These are phyloP conservation scores for Ogataea zsoltii DNA, from an alignment of 805 yeast species.

Conservation along the genomic window DNA sequence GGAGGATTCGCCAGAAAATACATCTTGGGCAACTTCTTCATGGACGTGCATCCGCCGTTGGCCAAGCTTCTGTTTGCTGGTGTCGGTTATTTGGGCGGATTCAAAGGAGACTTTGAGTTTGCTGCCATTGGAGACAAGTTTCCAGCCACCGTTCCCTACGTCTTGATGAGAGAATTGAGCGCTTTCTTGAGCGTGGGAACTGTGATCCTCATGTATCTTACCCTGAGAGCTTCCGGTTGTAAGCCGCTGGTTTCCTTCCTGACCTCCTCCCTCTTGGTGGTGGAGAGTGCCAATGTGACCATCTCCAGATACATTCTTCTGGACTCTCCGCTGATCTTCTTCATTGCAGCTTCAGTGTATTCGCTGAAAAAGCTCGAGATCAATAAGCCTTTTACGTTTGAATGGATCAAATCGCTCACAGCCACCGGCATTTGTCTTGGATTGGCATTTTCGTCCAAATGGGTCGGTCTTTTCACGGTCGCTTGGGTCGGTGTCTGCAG, in stretches of 20 bases:
- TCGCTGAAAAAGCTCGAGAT: slow-evolving; percentile 66
- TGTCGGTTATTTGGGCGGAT: slow-evolving; percentile 66
- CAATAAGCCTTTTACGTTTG: slow-evolving; percentile 56
- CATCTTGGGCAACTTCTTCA: slow-evolving; percentile 67
- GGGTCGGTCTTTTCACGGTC: slow-evolving; percentile 83
- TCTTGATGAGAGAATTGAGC: slow-evolving; percentile 67
- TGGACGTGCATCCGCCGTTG: slow-evolving; percentile 89
- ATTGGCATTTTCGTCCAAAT: slow-evolving; percentile 70
- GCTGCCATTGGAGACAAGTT: slow-evolving; percentile 62
- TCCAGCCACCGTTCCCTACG: slow-evolving; percentile 64
- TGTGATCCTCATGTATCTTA: slow-evolving; percentile 61
- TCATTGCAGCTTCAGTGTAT: slow-evolving; percentile 71
- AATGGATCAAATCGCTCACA: slow-evolving; percentile 60
- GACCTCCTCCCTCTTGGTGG: slow-evolving; percentile 54
- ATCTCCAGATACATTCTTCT: slow-evolving; percentile 73
- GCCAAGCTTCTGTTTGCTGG: slow-evolving; percentile 81
- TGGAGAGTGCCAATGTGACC: slow-evolving; percentile 71
- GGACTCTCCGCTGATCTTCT: slow-evolving; percentile 75
- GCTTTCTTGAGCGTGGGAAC: slow-evolving; percentile 71
- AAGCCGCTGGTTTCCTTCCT: slow-evolving; percentile 60
- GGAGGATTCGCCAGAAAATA: slow-evolving; percentile 97
- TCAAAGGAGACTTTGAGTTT: slow-evolving; percentile 68
- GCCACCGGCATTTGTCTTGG: slow-evolving; percentile 74
- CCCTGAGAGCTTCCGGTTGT: slow-evolving; percentile 71
- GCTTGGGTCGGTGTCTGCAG: slow-evolving; percentile 74